Conservation (phyloP, 306 rosid genomes). For the Vicia sativa region DNA sequence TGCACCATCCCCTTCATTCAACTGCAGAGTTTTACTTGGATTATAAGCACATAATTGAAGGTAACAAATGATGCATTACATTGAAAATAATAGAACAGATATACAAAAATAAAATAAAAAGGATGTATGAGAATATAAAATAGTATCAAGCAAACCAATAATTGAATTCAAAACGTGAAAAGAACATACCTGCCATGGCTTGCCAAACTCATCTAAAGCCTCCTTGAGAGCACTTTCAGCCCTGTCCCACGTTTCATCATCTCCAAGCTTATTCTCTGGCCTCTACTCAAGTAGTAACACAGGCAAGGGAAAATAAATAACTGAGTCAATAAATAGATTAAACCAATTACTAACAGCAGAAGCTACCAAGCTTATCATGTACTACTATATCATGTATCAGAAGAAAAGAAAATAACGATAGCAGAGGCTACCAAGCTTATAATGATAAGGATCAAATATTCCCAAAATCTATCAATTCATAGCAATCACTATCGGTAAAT, state of each 20-base stretch:
- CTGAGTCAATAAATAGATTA: slow-evolving; percentile 12
- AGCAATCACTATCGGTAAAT: background rate
- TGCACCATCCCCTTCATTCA: slow-evolving; percentile 93
- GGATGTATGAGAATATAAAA: slow-evolving; percentile 4
- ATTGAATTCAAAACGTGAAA: slow-evolving; percentile 10
- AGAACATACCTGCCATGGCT: slow-evolving; percentile 84
- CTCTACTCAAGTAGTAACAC: slow-evolving; percentile 52
- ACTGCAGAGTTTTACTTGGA: slow-evolving; percentile 50
- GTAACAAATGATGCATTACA: slow-evolving; percentile 23
- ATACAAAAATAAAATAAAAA: slow-evolving; percentile 20
- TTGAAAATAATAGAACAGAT: slow-evolving; percentile 20
- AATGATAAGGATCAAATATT: background rate
- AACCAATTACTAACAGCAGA: background rate
- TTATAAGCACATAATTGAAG: slow-evolving; percentile 34
- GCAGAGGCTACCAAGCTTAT: background rate
- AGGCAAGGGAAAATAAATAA: slow-evolving; percentile 22
- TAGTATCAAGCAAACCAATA: slow-evolving; percentile 1
- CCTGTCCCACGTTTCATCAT: slow-evolving; percentile 79
- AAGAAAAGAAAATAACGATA: background rate
- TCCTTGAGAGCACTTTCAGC: slow-evolving; percentile 88
- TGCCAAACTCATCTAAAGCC: slow-evolving; percentile 83
- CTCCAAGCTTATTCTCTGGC: slow-evolving; percentile 90
- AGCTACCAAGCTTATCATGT: background rate
- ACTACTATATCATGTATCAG: background rate
- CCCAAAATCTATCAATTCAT: background rate